Conservation (phyloP, 1,284 basidiomycete genomes). For the Malassezia slooffiae region DNA sequence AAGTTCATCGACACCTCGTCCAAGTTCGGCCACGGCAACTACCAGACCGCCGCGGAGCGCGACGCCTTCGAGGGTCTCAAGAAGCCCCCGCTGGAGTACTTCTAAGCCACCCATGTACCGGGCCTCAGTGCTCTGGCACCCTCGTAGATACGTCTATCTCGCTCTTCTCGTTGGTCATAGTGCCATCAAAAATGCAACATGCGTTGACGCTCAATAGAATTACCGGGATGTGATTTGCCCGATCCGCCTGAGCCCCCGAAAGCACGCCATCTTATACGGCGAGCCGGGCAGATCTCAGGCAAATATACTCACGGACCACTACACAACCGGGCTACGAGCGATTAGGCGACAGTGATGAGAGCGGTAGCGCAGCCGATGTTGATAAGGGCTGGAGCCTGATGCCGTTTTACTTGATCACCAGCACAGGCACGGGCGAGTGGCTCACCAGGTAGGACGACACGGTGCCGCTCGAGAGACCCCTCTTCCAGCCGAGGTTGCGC, state of each 20-base stretch:
- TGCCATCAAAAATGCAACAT: conserved; percentile 14
- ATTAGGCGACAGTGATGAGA: too few relatives aligned
- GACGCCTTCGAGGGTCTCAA: conserved; percentile 73
- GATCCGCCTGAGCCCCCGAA: too few relatives aligned
- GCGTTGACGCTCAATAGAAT: not conserved
- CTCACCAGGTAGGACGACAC: conserved; percentile 32
- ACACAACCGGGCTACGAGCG: too few relatives aligned
- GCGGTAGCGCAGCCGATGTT: too few relatives aligned
- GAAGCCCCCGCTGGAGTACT: conserved; percentile 52
- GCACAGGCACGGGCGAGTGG: conserved; percentile 36
- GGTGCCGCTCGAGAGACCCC: conserved; percentile 24
- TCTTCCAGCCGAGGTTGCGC: conserved; percentile 30
- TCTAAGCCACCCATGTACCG: too few relatives aligned
- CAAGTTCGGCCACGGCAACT: conserved; percentile 76
- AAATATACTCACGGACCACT: too few relatives aligned
- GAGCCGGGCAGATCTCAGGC: too few relatives aligned
- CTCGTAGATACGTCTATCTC: conserved; percentile 50
- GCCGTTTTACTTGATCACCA: conserved; percentile 41
- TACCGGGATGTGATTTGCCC: too few relatives aligned
- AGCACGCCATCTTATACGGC: too few relatives aligned
- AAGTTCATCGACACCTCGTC: conserved; percentile 98
- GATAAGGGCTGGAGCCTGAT: too few relatives aligned
- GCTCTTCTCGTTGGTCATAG: conserved; percentile 6
- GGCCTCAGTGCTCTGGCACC: conserved; percentile 18
- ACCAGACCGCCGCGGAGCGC: conserved; percentile 96